Percentiles rank a stretch among this genome's conserved stretches.
Evolutionary conservation across 164 flowering plant species (phyloP).

Genomic region (Santalum album): DNA sequence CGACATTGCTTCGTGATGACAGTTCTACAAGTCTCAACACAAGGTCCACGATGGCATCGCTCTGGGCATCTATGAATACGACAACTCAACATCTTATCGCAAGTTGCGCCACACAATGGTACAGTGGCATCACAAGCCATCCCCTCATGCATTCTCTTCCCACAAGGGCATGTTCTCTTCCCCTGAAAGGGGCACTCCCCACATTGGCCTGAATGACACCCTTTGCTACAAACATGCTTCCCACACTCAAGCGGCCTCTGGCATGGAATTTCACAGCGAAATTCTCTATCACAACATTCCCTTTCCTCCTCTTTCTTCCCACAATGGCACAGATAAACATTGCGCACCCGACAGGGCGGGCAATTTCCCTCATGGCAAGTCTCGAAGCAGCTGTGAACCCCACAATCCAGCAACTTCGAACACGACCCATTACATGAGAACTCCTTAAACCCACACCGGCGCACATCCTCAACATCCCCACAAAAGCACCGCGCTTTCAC

Average conservation of each 20-base stretch:
- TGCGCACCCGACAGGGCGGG: slow-evolving; percentile 58
- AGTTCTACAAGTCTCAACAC: slow-evolving; percentile 69
- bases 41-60: slow-evolving; percentile 79
- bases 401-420: slow-evolving; percentile 46
- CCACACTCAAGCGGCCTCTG: slow-evolving; percentile 52
- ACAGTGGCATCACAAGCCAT: slow-evolving; percentile 63
- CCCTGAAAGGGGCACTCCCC: slow-evolving; percentile 77
- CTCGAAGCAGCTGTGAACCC: slow-evolving; percentile 47
- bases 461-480: slow-evolving; percentile 48
- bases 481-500: slow-evolving; percentile 61
- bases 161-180: slow-evolving; percentile 80
- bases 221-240: slow-evolving; percentile 60
- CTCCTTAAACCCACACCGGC: slow-evolving; percentile 67
- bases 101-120: slow-evolving; percentile 76
- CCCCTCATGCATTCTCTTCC: slow-evolving; percentile 60
- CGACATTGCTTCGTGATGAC: slow-evolving; percentile 66
- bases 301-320: slow-evolving; percentile 52
- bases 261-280: slow-evolving; percentile 57
- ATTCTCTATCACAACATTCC: slow-evolving; percentile 57
- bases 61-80: slow-evolving; percentile 79
- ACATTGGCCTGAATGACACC: slow-evolving; percentile 75
- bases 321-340: slow-evolving; percentile 50
- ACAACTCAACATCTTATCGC: slow-evolving; percentile 64
- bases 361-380: slow-evolving; percentile 70
- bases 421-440: slow-evolving; percentile 59